Evolutionary conservation across 208 protist species (phyloP).

Genomic region (Crithidia expoeki): DNA sequence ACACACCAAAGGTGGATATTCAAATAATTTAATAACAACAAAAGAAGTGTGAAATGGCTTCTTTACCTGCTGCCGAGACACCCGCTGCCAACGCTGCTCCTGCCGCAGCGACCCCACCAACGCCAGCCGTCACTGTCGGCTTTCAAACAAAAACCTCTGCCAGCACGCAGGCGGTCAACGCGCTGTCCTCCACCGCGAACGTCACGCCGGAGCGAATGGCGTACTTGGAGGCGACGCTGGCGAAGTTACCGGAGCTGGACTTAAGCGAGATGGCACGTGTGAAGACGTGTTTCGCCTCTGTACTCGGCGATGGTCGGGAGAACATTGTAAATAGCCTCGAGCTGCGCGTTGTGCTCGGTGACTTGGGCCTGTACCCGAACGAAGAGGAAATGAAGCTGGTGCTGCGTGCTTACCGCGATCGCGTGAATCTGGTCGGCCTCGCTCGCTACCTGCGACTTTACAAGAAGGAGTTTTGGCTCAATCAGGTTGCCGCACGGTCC

Average conservation of each 20-base stretch:
- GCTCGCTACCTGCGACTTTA: constrained; percentile 84
- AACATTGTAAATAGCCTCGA: constrained; percentile 69
- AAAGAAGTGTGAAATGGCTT: constrained; percentile 1
- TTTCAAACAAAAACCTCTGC: constrained; percentile 4
- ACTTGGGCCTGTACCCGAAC: constrained; percentile 76
- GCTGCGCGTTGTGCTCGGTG: constrained; percentile 71
- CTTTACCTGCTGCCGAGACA: not conserved
- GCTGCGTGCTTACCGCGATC: constrained; percentile 55
- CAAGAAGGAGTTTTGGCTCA: constrained; percentile 65
- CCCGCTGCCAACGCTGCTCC: not conserved
- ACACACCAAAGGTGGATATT: too few relatives aligned
- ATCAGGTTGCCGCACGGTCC: constrained; percentile 15
- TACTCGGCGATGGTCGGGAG: constrained; percentile 60
- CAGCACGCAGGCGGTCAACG: not conserved
- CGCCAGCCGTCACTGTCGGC: not conserved
- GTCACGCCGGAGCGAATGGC: constrained; percentile 18
- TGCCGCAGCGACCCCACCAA: not conserved
- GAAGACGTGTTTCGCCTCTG: constrained; percentile 44
- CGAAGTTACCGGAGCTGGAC: constrained; percentile 68
- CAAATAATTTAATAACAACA: too few relatives aligned
- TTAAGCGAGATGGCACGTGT: constrained; percentile 69
- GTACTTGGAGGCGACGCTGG: constrained; percentile 31
- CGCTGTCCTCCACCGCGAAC: too few relatives aligned
- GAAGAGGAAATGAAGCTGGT: constrained; percentile 70
- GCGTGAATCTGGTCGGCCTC: constrained; percentile 65